These are phyloP conservation scores for Boletus subcaerulescens DNA, from an alignment of 768 basidiomycete species.

Conservation along the genomic window DNA sequence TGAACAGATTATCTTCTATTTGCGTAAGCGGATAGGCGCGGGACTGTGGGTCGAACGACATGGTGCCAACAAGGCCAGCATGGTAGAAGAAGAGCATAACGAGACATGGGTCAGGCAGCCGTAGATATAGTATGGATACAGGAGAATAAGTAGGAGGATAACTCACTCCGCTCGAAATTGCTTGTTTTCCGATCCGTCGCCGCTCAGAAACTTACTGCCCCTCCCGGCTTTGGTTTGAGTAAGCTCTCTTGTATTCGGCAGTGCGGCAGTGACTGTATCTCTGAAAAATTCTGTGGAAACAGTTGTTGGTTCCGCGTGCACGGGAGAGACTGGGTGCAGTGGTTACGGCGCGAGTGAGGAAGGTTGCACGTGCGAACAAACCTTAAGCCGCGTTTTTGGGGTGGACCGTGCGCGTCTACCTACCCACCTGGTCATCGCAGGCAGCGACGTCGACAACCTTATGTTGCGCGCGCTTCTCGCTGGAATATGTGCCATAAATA, in stretches of 20 bases:
- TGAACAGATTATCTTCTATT: constrained; percentile 24
- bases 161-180: constrained; percentile 40
- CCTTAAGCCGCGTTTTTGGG: constrained; percentile 27
- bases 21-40: constrained; percentile 33
- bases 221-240: constrained; percentile 9
- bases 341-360: constrained; percentile 29
- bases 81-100: not conserved
- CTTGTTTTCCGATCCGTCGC: constrained; percentile 36
- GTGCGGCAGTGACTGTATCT: constrained; percentile 6
- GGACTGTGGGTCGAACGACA: constrained; percentile 17
- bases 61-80: constrained; percentile 15
- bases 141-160: constrained; percentile 1
- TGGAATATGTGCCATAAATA: constrained; percentile 26
- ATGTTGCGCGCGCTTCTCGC: not conserved
- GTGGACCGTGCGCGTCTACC: constrained; percentile 25
- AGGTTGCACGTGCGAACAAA: constrained; percentile 34
- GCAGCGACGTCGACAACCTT: constrained; percentile 20
- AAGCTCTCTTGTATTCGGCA: constrained; percentile 9
- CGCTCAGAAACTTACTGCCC: constrained; percentile 32
- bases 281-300: constrained; percentile 8
- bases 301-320: constrained; percentile 5
- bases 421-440: constrained; percentile 9
- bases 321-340: constrained; percentile 14
- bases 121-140: not conserved
- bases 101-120: constrained; percentile 1